Base-by-base conservation (phyloP, 805 yeast species). In the Saccharomyces kudriavzevii region DNA sequence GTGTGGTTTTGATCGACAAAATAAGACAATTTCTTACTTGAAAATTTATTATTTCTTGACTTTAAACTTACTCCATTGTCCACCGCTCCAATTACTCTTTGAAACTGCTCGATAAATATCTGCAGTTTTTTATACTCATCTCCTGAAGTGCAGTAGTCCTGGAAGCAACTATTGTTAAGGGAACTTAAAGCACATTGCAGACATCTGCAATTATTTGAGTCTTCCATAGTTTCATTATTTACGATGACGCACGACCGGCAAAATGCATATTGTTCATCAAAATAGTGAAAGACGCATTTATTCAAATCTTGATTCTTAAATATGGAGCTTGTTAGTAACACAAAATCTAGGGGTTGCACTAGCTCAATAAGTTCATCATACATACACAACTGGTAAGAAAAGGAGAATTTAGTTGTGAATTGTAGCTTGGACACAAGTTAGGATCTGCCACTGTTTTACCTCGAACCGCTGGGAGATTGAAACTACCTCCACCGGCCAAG, bases 171-270 rank as follows among this genome's bases (percentile, higher is more conserved):
- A n/a, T 53, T 40, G 10, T 31, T 40, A n/a, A 61, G 45, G 6
- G 60, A 55, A 8, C 47, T 51, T 9, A 58, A 14, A 3, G 54
- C 55, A 49, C 67, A 63, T 48, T 60, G 57, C 5, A 60, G 46
- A 52, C 67, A 63, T 8, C 52, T 55, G 52, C 65, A 63, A 45
- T 61, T 60, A 40, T 58, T 55, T 3, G 48, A 31, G 50, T 56
- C 61, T 28, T 54, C 47, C 27, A 56, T 46, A 13, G 54, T 47
- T 8, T 47, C 50, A 10, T 45, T 31, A 17, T 59, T 52, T 2
- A 60, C 58, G 8, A 52, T 43, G 11, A 61, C 53, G 50, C 67
- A 63, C 4, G 55, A 48, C 5, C 45, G 30, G 51, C 67, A 63
- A 31, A 51, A 54, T 9, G 54, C 48, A 11, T 52, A 50, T 40